Evolutionary conservation across 2,329 filamentous ascomycete genomes (phyloP).

Genomic region (Ramularia collo-cygni): DNA sequence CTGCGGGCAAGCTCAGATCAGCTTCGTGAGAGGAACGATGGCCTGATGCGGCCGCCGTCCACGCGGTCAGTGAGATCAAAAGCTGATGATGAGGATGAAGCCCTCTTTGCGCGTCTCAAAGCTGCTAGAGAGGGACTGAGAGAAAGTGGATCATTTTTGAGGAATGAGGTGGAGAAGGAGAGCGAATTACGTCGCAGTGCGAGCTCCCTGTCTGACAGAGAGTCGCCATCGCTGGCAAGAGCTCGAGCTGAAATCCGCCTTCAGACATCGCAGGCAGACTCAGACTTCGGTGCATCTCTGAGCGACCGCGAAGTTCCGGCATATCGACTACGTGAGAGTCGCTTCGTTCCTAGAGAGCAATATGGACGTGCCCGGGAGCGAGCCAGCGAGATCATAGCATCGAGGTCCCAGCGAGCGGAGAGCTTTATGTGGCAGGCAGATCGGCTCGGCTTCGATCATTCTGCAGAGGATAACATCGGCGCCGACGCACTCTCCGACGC

Average conservation of each 20-base stretch:
- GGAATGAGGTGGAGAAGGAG: constrained; percentile 13
- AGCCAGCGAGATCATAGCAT: constrained; percentile 24
- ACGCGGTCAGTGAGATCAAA: constrained; percentile 14
- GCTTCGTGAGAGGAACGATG: constrained; percentile 6
- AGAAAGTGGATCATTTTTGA: constrained; percentile 13
- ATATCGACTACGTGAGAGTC: constrained; percentile 31
- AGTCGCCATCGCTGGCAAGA: constrained; percentile 27
- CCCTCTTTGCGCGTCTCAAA: constrained; percentile 29
- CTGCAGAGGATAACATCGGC: too few relatives aligned
- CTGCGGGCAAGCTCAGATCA: constrained; percentile 5
- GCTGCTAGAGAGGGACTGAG: constrained; percentile 26
- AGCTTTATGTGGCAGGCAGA: too few relatives aligned
- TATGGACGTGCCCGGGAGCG: constrained; percentile 30
- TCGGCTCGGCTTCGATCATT: too few relatives aligned
- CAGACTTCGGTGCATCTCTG: constrained; percentile 4
- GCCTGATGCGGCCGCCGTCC: constrained; percentile 7
- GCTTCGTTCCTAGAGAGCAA: constrained; percentile 31
- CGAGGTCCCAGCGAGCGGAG: constrained; percentile 4
- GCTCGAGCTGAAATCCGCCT: constrained; percentile 28
- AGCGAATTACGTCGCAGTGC: constrained; percentile 20
- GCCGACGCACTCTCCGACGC: too few relatives aligned
- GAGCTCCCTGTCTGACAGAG: constrained; percentile 21
- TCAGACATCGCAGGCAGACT: constrained; percentile 17
- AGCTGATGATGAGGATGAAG: constrained; percentile 26
- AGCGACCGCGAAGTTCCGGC: constrained; percentile 26